Base-by-base conservation (phyloP, 495 filamentous ascomycete genomes). In the Oidiodendron maius region DNA sequence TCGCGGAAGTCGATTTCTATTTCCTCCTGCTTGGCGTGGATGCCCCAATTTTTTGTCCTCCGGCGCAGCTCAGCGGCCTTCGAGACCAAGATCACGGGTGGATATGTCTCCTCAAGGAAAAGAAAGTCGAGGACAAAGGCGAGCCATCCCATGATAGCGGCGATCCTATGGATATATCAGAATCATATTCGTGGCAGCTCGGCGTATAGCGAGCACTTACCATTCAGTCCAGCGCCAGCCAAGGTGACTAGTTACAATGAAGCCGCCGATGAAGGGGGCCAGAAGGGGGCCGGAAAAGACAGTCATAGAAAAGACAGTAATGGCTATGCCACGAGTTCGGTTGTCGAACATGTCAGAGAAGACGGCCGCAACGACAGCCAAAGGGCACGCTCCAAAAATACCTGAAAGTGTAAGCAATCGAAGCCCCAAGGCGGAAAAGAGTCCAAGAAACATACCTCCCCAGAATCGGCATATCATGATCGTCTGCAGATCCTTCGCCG, bases 21-120 rank as follows among this genome's bases (percentile, higher is more conserved):
- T 68, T 95, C 89, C 60, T 95, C 90, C 63, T 95, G 87, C 61
- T 90, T 94, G 39, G 89, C 87, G 67, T 95, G 89, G 53, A 96
- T 94, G 38, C 87, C 90, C 89, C 89, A 94, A 68, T 94, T 95
- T 60, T 80, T 78, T 5, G 90, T 95, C 37, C 84, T 68, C 10
- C 87, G 85, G 40, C 90, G 84, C 17, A 96, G 72, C 46, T 90
- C 81, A 1, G 75, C 63, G 4, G 89, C 90, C 65, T 95, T 94
- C 21, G 68, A 61, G 41, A 93, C 75, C 0, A 95, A 72, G 43
- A 95, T 82, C 3, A 87, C 70, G 0, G 89, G 88, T 15, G 89
- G 87, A 58, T 95, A 96, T 0, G 89, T 87, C 66, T 96, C 89
- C 52, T 78, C 50, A 23, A 95, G 71, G 69, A 90, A 89, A 47